Evolutionary conservation across 768 basidiomycete genomes (phyloP).

Genomic region (Leccinum ochraceum): DNA sequence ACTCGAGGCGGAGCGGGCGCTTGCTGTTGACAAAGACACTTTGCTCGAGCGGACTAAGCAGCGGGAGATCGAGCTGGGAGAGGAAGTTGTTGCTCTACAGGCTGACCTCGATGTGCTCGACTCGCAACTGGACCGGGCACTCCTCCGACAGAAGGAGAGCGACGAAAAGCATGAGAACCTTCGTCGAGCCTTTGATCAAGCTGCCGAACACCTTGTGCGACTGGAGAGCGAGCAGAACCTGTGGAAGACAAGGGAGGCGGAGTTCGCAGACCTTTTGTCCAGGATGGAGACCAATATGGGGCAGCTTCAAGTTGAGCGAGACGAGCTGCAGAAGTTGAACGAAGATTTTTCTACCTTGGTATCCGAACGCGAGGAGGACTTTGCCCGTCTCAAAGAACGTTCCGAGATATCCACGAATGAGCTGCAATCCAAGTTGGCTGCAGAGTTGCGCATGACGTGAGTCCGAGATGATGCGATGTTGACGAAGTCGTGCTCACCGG

Average conservation of each 20-base stretch:
- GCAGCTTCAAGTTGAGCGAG: conserved; percentile 54
- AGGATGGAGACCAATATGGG: conserved; percentile 61
- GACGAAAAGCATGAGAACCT: conserved; percentile 78
- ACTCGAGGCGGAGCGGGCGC: conserved; percentile 77
- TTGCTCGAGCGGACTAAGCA: conserved; percentile 82
- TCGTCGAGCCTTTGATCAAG: conserved; percentile 74
- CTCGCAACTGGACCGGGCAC: conserved; percentile 79
- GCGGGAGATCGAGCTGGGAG: conserved; percentile 82
- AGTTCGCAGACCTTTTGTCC: conserved; percentile 57
- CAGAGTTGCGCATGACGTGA: conserved; percentile 66
- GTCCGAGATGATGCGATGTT: conserved; percentile 21
- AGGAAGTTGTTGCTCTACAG: conserved; percentile 79
- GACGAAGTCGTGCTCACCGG: conserved; percentile 2
- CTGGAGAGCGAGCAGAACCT: conserved; percentile 76
- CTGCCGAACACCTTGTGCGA: conserved; percentile 81
- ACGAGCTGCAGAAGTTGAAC: conserved; percentile 61
- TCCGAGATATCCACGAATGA: conserved; percentile 65
- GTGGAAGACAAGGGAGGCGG: conserved; percentile 64
- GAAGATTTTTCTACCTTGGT: conserved; percentile 73
- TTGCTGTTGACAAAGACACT: conserved; percentile 81
- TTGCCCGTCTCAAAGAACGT: conserved; percentile 71
- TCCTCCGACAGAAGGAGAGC: conserved; percentile 74
- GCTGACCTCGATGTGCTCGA: conserved; percentile 82
- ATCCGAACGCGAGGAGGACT: conserved; percentile 77
- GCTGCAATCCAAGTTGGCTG: conserved; percentile 67